Evolutionary conservation across 2,329 filamentous ascomycete species (phyloP).

Genomic region (Pseudodiploospora longispora): DNA sequence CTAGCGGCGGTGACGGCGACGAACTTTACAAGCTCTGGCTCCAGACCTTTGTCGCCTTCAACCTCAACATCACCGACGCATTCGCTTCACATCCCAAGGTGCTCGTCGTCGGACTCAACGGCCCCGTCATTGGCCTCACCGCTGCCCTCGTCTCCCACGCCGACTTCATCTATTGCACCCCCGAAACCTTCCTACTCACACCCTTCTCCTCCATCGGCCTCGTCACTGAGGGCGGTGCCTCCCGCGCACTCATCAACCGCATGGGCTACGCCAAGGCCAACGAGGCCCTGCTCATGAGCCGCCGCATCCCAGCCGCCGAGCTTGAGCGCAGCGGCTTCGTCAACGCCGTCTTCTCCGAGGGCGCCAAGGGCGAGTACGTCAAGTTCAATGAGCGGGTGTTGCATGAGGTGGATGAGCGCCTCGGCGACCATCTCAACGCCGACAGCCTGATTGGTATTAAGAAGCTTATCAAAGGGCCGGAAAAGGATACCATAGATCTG

Average conservation of each 20-base stretch:
- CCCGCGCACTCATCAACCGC: conserved; percentile 67
- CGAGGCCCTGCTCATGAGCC: conserved; percentile 88
- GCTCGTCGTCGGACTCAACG: conserved; percentile 84
- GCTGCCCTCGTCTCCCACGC: conserved; percentile 76
- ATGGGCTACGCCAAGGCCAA: conserved; percentile 78
- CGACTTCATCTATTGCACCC: conserved; percentile 86
- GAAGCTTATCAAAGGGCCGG: conserved; percentile 67
- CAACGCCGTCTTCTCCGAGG: conserved; percentile 65
- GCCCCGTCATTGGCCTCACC: conserved; percentile 79
- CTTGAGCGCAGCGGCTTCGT: conserved; percentile 72
- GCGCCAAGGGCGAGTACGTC: conserved; percentile 51
- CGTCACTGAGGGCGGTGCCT: conserved; percentile 80
- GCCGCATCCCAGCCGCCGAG: conserved; percentile 64
- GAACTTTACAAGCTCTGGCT: conserved; percentile 50
- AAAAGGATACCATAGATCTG: conserved; percentile 62
- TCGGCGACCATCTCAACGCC: conserved; percentile 72
- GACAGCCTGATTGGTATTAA: conserved; percentile 80
- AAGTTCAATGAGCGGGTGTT: conserved; percentile 67
- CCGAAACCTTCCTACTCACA: conserved; percentile 76
- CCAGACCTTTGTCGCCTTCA: conserved; percentile 68
- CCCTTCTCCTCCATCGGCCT: conserved; percentile 87
- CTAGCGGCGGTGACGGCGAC: conserved; percentile 27
- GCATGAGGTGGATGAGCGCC: conserved; percentile 68
- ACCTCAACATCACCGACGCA: conserved; percentile 80
- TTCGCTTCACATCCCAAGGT: conserved; percentile 95